Base-by-base conservation (phyloP, 1,284 basidiomycete genomes). In the Jaminaea rosea region DNA sequence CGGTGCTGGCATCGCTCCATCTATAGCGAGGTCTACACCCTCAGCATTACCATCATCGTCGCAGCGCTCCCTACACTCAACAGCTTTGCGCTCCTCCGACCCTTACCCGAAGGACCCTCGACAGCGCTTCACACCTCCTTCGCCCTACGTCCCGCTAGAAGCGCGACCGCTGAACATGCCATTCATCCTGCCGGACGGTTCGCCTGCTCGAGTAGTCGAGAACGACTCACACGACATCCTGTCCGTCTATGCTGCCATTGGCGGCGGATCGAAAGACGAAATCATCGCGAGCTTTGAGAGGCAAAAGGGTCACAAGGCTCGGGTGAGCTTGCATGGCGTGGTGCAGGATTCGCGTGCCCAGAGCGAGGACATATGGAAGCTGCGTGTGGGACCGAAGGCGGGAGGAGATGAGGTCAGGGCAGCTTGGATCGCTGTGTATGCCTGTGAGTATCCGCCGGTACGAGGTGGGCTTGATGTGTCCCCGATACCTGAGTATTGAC, bases 261-360 rank as follows among this genome's bases (percentile, higher is more conserved):
- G 37, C 37, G 21, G n/a, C 21, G 37, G 11, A 13, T 41, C 7
- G 6, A 6, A 41, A 23, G 21, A 23, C 37, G 21, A n/a, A n/a
- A n/a, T n/a, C n/a, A n/a, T n/a, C n/a, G n/a, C n/a, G n/a, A n/a
- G n/a, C n/a, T n/a, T n/a, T n/a, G n/a, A n/a, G n/a, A n/a, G n/a
- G n/a, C n/a, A n/a, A 19, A 13, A 46, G 17, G 53, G 28, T 10
- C 32, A 42, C 19, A 39, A 49, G 41, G 26, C 24, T 11, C 17
- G 29, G 17, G 31, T 48, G 15, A 62, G 58, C 44, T 31, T 53
- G 41, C 60, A 62, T 19, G 55, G 55, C 17, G 54, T 53, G 3
- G 60, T 62, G 29, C 57, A 62, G 26, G 57, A 60, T 6, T 52
- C 58, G 24, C 44, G 60, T 13, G 60, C 58, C 2, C 44, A 44